phyloP scores from a whole-genome alignment of 176 grass and related monocot genomes.

The Carex kokanica region DNA sequence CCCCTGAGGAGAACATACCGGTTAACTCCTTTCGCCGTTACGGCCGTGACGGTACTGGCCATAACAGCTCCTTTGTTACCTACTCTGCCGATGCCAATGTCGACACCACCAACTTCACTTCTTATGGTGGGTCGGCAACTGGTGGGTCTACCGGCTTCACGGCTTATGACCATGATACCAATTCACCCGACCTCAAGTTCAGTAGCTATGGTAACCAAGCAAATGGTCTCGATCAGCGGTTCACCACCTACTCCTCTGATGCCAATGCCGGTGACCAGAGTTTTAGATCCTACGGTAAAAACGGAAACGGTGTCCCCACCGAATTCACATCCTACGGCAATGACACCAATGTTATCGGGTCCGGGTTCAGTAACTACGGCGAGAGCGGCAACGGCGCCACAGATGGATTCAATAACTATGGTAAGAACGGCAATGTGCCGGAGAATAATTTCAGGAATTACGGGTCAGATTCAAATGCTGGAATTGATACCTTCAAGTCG shows the following conservation, averaged over 20 bases:
- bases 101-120: slow-evolving; percentile 75
- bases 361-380: slow-evolving; percentile 62
- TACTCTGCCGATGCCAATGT: slow-evolving; percentile 71
- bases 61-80: slow-evolving; percentile 41
- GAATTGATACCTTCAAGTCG: slow-evolving; percentile 52
- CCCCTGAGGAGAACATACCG: slow-evolving; percentile 52
- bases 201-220: slow-evolving; percentile 54
- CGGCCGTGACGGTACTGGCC: slow-evolving; percentile 25
- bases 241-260: slow-evolving; percentile 46
- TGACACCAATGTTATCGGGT: slow-evolving; percentile 52
- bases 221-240: slow-evolving; percentile 42
- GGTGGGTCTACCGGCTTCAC: slow-evolving; percentile 47
- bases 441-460: slow-evolving; percentile 63
- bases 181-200: slow-evolving; percentile 62
- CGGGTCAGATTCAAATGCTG: slow-evolving; percentile 54
- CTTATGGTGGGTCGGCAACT: slow-evolving; percentile 51
- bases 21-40: slow-evolving; percentile 67
- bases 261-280: slow-evolving; percentile 45
- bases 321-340: slow-evolving; percentile 58
- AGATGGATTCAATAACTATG: slow-evolving; percentile 54
- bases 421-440: slow-evolving; percentile 46
- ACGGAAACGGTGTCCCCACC: slow-evolving; percentile 40
- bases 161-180: slow-evolving; percentile 42
- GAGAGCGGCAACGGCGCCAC: slow-evolving; percentile 64
- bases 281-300: slow-evolving; percentile 67